Conservation (phyloP, 306 rosid species). For the Lagenaria siceraria region DNA sequence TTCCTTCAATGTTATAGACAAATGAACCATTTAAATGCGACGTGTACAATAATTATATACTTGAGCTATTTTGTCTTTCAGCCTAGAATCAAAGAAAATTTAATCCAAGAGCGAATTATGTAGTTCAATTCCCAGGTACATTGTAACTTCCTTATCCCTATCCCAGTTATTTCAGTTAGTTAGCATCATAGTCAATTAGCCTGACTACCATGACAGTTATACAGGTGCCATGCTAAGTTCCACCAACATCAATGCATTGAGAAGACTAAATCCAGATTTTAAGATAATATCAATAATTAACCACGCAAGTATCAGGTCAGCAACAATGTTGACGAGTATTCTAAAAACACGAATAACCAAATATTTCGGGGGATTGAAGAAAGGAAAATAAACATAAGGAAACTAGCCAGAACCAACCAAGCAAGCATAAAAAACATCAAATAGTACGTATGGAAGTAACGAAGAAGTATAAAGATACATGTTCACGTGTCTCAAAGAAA, state of each 20-base stretch:
- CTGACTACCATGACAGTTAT: neutral
- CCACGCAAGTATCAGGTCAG: neutral
- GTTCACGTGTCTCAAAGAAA: neutral
- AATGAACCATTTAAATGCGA: neutral
- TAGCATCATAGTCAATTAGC: neutral
- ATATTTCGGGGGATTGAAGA: neutral
- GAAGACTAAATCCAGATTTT: neutral
- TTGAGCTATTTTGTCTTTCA: neutral
- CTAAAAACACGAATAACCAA: neutral
- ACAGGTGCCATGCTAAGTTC: neutral
- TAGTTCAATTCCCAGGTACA: neutral
- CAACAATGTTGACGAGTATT: neutral
- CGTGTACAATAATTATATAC: neutral
- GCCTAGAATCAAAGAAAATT: neutral
- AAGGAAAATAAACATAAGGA: neutral
- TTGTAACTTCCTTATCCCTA: neutral
- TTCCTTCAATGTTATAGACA: neutral
- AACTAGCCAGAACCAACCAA: neutral
- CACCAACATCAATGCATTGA: neutral
- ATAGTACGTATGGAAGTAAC: neutral
- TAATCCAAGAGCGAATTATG: neutral
- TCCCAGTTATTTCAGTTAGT: neutral
- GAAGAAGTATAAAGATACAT: neutral
- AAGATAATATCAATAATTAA: neutral
- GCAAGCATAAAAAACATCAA: neutral